Base-by-base conservation (phyloP, 2,329 filamentous ascomycete genomes). In the Cladosporium sp. region DNA sequence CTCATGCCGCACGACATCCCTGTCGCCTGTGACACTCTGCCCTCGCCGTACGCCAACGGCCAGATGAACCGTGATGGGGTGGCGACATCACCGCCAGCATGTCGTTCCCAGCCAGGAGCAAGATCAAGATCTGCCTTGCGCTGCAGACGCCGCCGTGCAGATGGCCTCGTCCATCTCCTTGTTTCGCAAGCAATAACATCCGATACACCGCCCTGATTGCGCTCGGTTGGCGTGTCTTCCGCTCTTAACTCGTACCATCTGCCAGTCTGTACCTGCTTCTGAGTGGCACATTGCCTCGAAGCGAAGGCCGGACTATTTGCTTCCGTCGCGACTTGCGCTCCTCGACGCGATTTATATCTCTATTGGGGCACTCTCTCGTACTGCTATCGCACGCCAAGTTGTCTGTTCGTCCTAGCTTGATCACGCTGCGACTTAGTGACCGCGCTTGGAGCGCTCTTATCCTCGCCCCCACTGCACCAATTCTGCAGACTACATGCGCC, bases 391-490 rank as follows among this genome's bases (percentile, higher is more conserved):
- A 42, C 32, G 52, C 52, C 52, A 55, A 55, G 52, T 47, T 47
- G 20, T n/a, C n/a, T n/a, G n/a, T n/a, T n/a, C n/a, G n/a, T 12
- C 42, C 52, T 37, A 37, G 32, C 40, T 34, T 47, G 52, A 25
- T 55, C 52, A 55, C 52, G 52, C 47, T 55, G 52, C 52, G 40
- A 34, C 37, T 40, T 55, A 55, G 32, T 35, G 19, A 28, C 8
- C 39, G 52, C 52, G 40, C 52, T 37, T 55, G 32, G n/a, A 37
- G 52, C 39, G 20, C 32, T 44, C 52, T 55, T 36, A 17, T 32
- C n/a, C 17, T 37, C 17, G 17, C 39, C 39, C 40, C 37, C 51
- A 35, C 47, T 24, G 36, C 36, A 47, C 52, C 32, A 47, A 15
- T 10, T 45, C 52, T 55, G 40, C 52, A 47, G 25, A 55, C 22